These are phyloP conservation scores for Liriodendron chinense DNA, from an alignment of 164 flowering plant species.

Conservation along the genomic window DNA sequence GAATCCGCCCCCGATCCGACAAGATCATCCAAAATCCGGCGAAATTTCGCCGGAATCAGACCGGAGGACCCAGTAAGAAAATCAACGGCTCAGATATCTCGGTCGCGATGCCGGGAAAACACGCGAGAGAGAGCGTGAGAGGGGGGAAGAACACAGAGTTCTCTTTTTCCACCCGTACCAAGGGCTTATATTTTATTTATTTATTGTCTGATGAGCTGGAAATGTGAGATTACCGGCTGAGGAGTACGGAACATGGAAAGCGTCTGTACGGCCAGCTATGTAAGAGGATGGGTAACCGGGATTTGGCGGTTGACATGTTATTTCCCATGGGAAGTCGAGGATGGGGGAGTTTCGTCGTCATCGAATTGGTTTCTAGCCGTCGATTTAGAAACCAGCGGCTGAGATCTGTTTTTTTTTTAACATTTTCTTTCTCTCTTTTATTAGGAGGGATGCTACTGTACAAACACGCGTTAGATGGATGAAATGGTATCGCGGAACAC, in stretches of 20 bases:
- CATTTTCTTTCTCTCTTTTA: neutral
- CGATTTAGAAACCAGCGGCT: neutral
- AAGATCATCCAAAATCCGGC: neutral
- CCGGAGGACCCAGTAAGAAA: neutral
- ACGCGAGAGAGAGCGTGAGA: neutral
- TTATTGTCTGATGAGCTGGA: too few relatives aligned
- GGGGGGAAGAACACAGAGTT: neutral
- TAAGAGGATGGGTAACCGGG: neutral
- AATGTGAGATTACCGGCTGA: too few relatives aligned
- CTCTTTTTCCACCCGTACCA: neutral
- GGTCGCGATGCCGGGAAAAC: neutral
- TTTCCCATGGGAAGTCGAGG: neutral
- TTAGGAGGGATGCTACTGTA: too few relatives aligned
- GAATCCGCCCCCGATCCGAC: neutral
- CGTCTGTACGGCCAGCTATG: too few relatives aligned
- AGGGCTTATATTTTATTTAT: neutral
- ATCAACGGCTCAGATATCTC: slow-evolving; percentile 1
- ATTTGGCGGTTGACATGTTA: neutral
- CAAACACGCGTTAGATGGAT: too few relatives aligned
- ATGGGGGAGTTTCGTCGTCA: neutral
- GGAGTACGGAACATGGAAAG: too few relatives aligned
- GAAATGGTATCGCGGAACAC: too few relatives aligned
- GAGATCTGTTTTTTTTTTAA: neutral
- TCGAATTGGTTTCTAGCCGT: neutral
- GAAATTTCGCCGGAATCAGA: neutral